Evolutionary conservation across 2,329 filamentous ascomycete species (phyloP).

Genomic region (Fusarium paranaense): DNA sequence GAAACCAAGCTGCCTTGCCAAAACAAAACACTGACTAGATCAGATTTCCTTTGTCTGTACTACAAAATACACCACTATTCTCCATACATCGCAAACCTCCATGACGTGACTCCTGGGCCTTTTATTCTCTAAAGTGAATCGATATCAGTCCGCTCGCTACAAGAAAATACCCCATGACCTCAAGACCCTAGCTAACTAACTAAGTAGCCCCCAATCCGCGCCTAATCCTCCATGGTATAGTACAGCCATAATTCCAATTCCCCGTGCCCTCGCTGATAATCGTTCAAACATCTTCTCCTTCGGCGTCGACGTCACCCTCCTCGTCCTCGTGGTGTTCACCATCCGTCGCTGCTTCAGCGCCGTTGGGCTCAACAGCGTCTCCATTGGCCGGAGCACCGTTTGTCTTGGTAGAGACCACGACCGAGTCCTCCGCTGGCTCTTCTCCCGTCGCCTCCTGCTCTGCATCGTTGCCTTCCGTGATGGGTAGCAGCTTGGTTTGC

Average conservation of each 20-base stretch:
- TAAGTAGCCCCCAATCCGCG: conserved; percentile 18
- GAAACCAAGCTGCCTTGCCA: background rate
- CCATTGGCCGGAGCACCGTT: conserved; percentile 38
- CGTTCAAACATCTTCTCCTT: conserved; percentile 50
- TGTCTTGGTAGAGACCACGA: conserved; percentile 44
- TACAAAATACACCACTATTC: background rate
- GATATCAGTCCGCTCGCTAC: conserved; percentile 37
- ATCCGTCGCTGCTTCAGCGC: conserved; percentile 21
- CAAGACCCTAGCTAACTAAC: conserved; percentile 4
- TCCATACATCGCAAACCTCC: conserved; percentile 6
- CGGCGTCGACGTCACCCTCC: conserved; percentile 49
- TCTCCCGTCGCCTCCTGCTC: conserved; percentile 19
- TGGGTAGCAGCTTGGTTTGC: conserved; percentile 29
- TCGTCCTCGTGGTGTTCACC: conserved; percentile 21
- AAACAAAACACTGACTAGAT: background rate
- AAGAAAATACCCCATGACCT: conserved; percentile 19
- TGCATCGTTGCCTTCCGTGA: conserved; percentile 30
- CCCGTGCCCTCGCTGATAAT: conserved; percentile 4
- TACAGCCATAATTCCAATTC: conserved; percentile 30
- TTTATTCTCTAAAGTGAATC: conserved; percentile 20
- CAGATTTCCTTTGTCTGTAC: conserved; percentile 4
- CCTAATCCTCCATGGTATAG: conserved; percentile 33
- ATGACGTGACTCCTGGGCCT: background rate
- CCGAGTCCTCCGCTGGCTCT: conserved; percentile 49
- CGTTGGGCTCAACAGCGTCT: conserved; percentile 19